A percentile compares a stretch with the other conserved stretches of the same genome.
phyloP scores from a whole-genome alignment of 495 filamentous ascomycete genomes.

The Echria macrotheca region DNA sequence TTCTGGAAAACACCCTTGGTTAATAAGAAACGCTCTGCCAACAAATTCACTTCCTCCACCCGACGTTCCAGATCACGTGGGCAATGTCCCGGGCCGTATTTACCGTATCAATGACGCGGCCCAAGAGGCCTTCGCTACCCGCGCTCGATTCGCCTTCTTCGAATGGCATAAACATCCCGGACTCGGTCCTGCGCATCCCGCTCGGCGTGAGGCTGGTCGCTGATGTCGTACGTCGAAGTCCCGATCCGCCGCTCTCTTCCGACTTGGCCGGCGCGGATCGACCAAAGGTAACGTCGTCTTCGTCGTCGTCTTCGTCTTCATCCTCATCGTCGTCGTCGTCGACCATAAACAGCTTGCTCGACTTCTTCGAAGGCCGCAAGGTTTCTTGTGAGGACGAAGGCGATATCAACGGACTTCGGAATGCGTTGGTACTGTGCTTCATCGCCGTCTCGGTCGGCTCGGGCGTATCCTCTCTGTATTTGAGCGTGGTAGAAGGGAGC shows the following conservation, averaged over 20 bases:
- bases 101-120: slow-evolving; percentile 84
- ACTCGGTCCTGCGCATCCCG: slow-evolving; percentile 64
- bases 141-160: slow-evolving; percentile 61
- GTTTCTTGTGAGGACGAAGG: slow-evolving; percentile 77
- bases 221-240: slow-evolving; percentile 32
- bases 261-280: slow-evolving; percentile 10
- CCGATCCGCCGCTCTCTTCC: slow-evolving; percentile 14
- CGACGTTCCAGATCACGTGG: slow-evolving; percentile 97
- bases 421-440: slow-evolving; percentile 43
- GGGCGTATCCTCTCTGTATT: slow-evolving; percentile 77
- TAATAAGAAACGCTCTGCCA: slow-evolving; percentile 28
- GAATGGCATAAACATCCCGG: slow-evolving; percentile 83
- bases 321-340: slow-evolving; percentile 41
- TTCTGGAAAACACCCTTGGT: slow-evolving; percentile 33
- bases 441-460: slow-evolving; percentile 57
- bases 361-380: slow-evolving; percentile 62
- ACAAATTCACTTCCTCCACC: slow-evolving; percentile 67
- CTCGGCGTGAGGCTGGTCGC: slow-evolving; percentile 31
- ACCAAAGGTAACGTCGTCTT: slow-evolving; percentile 45
- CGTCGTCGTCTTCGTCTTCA: slow-evolving; percentile 62
- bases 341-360: slow-evolving; percentile 60
- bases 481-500: slow-evolving; percentile 85
- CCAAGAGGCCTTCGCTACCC: slow-evolving; percentile 57
- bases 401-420: slow-evolving; percentile 47
- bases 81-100: slow-evolving; percentile 96